A percentile compares a stretch with the other conserved stretches of the same genome.
Evolutionary conservation across 345 rosid genomes (phyloP).

Genomic region (Sapria himalayana): DNA sequence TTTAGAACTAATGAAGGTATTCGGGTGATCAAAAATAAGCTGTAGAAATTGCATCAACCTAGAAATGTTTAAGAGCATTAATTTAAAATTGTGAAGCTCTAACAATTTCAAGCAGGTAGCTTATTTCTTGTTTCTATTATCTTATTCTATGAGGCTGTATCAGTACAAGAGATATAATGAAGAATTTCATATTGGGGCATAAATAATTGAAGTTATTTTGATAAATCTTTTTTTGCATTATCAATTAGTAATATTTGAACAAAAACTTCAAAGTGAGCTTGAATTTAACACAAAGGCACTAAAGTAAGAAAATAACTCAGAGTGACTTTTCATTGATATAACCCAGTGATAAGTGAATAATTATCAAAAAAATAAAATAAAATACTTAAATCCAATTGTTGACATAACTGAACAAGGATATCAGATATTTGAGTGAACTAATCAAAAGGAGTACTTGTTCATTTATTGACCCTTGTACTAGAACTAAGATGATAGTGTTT

Average conservation of each 20-base stretch:
- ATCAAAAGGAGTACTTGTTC: background rate
- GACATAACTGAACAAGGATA: background rate
- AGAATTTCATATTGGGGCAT: background rate
- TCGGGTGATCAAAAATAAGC: background rate
- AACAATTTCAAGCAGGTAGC: background rate
- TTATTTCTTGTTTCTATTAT: background rate
- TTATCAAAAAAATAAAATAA: background rate
- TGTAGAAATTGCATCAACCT: background rate
- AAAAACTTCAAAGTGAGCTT: background rate
- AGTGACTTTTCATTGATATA: too few species aligned
- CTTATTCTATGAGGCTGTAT: too few species aligned
- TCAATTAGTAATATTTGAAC: background rate
- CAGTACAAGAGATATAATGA: background rate
- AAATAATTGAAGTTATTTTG: background rate
- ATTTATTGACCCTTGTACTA: background rate
- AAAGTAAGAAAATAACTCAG: background rate
- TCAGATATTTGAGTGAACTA: background rate
- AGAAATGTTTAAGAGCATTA: too few species aligned
- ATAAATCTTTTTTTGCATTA: background rate
- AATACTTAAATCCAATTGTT: background rate
- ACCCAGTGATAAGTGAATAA: background rate
- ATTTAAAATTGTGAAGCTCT: background rate
- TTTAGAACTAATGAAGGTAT: background rate
- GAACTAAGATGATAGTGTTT: too few species aligned
- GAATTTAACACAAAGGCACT: background rate